Evolutionary conservation across 345 rosid genomes (phyloP).

Genomic region (Hypericum androsaemum): DNA sequence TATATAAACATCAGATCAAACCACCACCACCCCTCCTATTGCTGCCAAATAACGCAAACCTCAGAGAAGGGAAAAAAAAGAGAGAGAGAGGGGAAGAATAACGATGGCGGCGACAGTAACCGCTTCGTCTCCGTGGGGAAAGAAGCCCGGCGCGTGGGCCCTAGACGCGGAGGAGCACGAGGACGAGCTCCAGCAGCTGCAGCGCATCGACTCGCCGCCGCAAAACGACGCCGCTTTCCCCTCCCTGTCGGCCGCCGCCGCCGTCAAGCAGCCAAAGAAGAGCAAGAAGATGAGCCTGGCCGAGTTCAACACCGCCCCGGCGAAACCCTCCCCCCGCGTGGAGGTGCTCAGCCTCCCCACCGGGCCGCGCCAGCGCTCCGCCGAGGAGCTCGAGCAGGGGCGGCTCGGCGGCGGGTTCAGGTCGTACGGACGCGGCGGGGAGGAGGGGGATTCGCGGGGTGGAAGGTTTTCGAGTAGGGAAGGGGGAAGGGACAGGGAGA

Average conservation of each 20-base stretch:
- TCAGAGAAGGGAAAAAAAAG: constrained; percentile 6
- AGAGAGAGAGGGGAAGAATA: background rate
- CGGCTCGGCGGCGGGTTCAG: constrained; percentile 77
- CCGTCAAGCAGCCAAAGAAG: constrained; percentile 74
- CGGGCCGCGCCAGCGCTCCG: constrained; percentile 77
- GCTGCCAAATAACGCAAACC: constrained; percentile 31
- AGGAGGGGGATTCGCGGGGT: constrained; percentile 73
- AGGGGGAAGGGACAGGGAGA: background rate
- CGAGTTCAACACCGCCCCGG: constrained; percentile 34
- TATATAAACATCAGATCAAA: constrained; percentile 10
- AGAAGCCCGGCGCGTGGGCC: constrained; percentile 88
- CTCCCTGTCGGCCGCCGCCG: constrained; percentile 51
- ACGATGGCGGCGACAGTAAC: constrained; percentile 64
- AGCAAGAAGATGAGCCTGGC: constrained; percentile 56
- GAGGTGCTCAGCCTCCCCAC: constrained; percentile 67
- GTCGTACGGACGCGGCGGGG: constrained; percentile 36
- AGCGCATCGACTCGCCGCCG: constrained; percentile 4
- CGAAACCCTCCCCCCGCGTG: constrained; percentile 31
- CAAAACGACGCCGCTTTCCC: constrained; percentile 34
- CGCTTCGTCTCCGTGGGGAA: constrained; percentile 72
- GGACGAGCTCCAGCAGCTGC: constrained; percentile 47
- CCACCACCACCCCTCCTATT: background rate
- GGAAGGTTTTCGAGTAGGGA: constrained; percentile 40
- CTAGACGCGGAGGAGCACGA: constrained; percentile 79
- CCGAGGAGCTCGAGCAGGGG: constrained; percentile 73